These are phyloP conservation scores for Fusarium gaditjirri DNA, from an alignment of 2,329 filamentous ascomycete species.

Conservation along the genomic window DNA sequence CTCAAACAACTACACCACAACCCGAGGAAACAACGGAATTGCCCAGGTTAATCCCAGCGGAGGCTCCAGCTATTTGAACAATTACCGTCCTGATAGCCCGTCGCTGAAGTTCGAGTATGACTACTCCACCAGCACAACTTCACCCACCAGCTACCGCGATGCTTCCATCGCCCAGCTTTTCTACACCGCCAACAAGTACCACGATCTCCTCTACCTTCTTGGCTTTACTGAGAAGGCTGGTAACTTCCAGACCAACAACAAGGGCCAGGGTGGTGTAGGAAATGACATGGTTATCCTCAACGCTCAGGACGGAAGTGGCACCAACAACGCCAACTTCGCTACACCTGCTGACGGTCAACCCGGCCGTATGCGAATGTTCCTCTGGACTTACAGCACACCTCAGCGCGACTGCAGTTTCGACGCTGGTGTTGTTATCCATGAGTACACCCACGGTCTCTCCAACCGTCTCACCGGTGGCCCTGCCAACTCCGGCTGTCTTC, in stretches of 20 bases:
- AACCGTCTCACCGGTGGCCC: conserved; percentile 69
- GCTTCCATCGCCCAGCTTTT: conserved; percentile 69
- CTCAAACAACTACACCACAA: conserved; percentile 59
- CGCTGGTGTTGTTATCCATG: conserved; percentile 69
- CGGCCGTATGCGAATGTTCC: conserved; percentile 68
- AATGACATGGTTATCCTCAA: conserved; percentile 66
- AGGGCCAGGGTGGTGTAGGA: conserved; percentile 61
- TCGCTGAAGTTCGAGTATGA: conserved; percentile 59
- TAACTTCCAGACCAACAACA: conserved; percentile 70
- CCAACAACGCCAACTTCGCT: conserved; percentile 68
- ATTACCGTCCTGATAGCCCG: conserved; percentile 57
- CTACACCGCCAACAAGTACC: conserved; percentile 69
- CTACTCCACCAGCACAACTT: conserved; percentile 50
- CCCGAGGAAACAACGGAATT: conserved; percentile 68
- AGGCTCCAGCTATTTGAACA: conserved; percentile 47
- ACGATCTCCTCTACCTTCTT: conserved; percentile 67
- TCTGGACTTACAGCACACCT: conserved; percentile 62
- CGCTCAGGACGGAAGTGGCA: conserved; percentile 64
- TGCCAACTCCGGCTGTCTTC: conserved; percentile 61
- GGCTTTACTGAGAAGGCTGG: conserved; percentile 68
- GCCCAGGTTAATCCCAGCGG: conserved; percentile 60
- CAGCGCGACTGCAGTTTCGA: conserved; percentile 67
- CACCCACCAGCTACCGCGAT: conserved; percentile 58
- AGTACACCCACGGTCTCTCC: conserved; percentile 66
- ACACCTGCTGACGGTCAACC: conserved; percentile 62